phyloP scores from a whole-genome alignment of 2,329 filamentous ascomycete species.

The Colletotrichum sublineola region DNA sequence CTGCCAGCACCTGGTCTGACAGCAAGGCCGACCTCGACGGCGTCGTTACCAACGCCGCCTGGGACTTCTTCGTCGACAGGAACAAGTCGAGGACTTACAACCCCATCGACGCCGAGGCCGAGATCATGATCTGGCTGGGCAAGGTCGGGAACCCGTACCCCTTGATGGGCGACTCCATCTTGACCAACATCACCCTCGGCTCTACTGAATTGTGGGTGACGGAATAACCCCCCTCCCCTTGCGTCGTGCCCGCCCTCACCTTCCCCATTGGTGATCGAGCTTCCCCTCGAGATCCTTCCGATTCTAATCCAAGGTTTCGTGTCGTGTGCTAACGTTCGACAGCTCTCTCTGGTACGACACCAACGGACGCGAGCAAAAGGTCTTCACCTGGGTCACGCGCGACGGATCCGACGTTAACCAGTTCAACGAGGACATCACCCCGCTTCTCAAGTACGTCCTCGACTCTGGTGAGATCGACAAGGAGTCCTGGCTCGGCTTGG shows the following conservation, averaged over 20 bases:
- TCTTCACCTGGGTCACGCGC: slow-evolving; percentile 50
- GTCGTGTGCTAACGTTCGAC: neutral
- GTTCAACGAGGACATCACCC: slow-evolving; percentile 50
- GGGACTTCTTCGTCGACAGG: slow-evolving; percentile 51
- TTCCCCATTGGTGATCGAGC: neutral
- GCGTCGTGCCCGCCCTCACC: neutral
- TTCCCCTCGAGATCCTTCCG: neutral
- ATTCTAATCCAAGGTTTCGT: neutral
- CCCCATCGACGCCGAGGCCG: slow-evolving; percentile 48
- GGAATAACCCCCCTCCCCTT: slow-evolving; percentile 18
- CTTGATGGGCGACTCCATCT: slow-evolving; percentile 45
- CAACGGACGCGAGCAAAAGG: slow-evolving; percentile 49
- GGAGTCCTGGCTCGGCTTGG: slow-evolving; percentile 47
- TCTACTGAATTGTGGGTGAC: slow-evolving; percentile 47
- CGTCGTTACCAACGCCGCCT: slow-evolving; percentile 49
- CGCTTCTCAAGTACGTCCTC: slow-evolving; percentile 50
- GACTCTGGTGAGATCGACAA: slow-evolving; percentile 47
- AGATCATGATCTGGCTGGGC: slow-evolving; percentile 53
- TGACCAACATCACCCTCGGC: slow-evolving; percentile 47
- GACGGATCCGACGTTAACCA: slow-evolving; percentile 43
- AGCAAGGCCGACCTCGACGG: slow-evolving; percentile 45
- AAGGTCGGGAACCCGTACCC: slow-evolving; percentile 48
- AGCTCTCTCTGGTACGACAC: slow-evolving; percentile 48
- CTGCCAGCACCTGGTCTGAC: slow-evolving; percentile 41
- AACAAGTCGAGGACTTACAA: slow-evolving; percentile 45